Evolutionary conservation across 2,329 filamentous ascomycete species (phyloP).

Genomic region (Cytospora paraplurivora): DNA sequence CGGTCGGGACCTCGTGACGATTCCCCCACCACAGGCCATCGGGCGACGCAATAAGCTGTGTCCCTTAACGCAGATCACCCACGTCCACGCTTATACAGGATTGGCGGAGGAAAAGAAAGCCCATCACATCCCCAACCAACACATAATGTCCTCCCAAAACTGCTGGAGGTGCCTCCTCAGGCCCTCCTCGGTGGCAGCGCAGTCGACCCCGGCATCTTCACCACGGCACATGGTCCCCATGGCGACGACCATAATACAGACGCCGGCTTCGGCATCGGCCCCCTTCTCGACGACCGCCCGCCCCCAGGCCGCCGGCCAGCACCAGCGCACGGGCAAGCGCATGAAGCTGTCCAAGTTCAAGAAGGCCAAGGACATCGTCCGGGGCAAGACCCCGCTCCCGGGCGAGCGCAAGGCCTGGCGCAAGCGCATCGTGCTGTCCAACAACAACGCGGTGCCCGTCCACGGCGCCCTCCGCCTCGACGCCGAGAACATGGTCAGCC

Average conservation of each 20-base stretch:
- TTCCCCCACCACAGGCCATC: neutral
- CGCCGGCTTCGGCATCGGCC: constrained; percentile 36
- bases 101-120: neutral
- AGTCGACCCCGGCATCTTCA: constrained; percentile 26
- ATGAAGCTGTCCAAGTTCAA: constrained; percentile 43
- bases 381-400: constrained; percentile 60
- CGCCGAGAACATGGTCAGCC: constrained; percentile 54
- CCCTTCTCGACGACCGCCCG: constrained; percentile 46
- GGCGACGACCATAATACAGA: constrained; percentile 31
- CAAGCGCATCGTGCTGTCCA: constrained; percentile 89
- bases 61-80: neutral
- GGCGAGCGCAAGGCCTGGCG: constrained; percentile 87
- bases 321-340: constrained; percentile 44
- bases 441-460: constrained; percentile 87
- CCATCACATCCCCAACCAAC: neutral
- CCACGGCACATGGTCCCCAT: constrained; percentile 34
- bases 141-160: constrained; percentile 58
- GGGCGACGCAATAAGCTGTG: neutral
- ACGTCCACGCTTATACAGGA: constrained; percentile 9
- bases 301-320: constrained; percentile 30
- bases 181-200: constrained; percentile 41
- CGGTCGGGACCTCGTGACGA: constrained; percentile 1
- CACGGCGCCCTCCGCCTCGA: constrained; percentile 59
- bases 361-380: constrained; percentile 51
- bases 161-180: constrained; percentile 62